phyloP scores from a whole-genome alignment of 2,329 filamentous ascomycete species.

The Colletotrichum lindemuthianum region DNA sequence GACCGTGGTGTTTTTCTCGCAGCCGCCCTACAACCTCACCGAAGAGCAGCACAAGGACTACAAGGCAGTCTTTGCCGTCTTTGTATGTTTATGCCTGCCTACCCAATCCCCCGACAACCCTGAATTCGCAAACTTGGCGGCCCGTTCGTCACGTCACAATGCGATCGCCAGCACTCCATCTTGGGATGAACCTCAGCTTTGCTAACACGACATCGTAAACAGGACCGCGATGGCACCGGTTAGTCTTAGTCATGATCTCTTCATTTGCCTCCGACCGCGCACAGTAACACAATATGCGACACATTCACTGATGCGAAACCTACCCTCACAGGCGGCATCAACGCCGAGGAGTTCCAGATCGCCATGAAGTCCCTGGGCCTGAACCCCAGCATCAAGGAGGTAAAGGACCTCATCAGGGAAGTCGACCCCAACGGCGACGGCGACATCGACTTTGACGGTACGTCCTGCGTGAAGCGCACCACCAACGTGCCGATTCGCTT shows the following conservation, averaged over 20 bases:
- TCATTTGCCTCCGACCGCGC: neutral
- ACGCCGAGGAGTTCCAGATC: constrained; percentile 36
- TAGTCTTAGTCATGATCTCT: constrained; percentile 9
- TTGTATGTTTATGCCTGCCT: constrained; percentile 28
- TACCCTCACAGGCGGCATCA: constrained; percentile 31
- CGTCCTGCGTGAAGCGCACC: neutral
- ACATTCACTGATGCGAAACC: constrained; percentile 12
- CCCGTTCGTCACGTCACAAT: constrained; percentile 5
- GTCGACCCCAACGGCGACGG: constrained; percentile 37
- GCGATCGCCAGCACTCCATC: neutral
- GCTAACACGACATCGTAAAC: constrained; percentile 21
- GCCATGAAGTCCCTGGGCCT: constrained; percentile 38
- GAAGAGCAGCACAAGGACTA: constrained; percentile 35
- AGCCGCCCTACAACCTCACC: constrained; percentile 34
- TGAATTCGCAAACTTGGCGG: neutral
- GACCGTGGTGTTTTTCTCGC: constrained; percentile 6
- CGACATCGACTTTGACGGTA: constrained; percentile 36
- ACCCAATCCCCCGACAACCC: neutral
- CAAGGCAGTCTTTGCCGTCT: constrained; percentile 37
- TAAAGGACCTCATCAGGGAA: constrained; percentile 37
- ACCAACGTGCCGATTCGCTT: no score
- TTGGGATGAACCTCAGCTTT: constrained; percentile 29
- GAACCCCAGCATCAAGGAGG: constrained; percentile 36
- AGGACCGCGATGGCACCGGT: constrained; percentile 38
- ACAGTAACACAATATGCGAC: neutral